phyloP scores from a whole-genome alignment of 208 protist genomes.

The Trypanosomatidae sp. region DNA sequence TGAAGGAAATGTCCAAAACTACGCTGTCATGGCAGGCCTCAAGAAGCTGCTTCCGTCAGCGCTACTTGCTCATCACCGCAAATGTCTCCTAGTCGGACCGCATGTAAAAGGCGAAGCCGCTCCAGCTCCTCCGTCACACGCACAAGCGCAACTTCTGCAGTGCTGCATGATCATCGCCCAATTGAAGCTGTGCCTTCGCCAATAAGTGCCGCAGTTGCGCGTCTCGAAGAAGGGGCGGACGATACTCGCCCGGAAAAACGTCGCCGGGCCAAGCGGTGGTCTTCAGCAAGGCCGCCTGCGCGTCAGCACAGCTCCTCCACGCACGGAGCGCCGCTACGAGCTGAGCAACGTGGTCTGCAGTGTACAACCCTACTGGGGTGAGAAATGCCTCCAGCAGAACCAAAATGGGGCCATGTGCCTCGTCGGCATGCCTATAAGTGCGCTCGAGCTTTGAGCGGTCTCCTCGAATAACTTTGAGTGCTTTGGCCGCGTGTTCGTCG shows the following conservation, averaged over 20 bases:
- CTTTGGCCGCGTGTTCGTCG: constrained; percentile 17
- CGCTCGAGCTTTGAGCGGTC: constrained; percentile 12
- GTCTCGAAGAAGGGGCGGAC: constrained; percentile 10
- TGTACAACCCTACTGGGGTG: constrained; percentile 14
- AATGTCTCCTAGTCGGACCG: neutral
- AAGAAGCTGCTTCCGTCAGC: neutral
- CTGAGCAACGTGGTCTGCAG: constrained; percentile 5
- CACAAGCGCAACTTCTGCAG: constrained; percentile 15
- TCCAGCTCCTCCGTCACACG: neutral
- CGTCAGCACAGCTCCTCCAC: constrained; percentile 5
- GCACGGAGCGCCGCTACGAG: constrained; percentile 14
- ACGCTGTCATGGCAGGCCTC: neutral
- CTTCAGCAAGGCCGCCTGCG: constrained; percentile 4
- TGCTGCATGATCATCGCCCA: constrained; percentile 9
- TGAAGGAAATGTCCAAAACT: neutral
- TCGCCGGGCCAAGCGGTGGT: neutral
- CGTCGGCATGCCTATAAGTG: constrained; percentile 26
- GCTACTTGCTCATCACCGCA: neutral
- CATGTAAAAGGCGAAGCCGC: neutral
- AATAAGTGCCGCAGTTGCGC: constrained; percentile 13
- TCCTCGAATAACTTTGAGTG: constrained; percentile 18
- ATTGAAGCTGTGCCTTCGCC: constrained; percentile 9
- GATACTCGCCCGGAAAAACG: constrained; percentile 17
- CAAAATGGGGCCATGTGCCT: constrained; percentile 32
- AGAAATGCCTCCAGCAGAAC: constrained; percentile 50